Percentiles rank a stretch among this genome's conserved stretches.
These are phyloP conservation scores for Epichloe aotearoae DNA, from an alignment of 2,329 filamentous ascomycete genomes.

Conservation along the genomic window DNA sequence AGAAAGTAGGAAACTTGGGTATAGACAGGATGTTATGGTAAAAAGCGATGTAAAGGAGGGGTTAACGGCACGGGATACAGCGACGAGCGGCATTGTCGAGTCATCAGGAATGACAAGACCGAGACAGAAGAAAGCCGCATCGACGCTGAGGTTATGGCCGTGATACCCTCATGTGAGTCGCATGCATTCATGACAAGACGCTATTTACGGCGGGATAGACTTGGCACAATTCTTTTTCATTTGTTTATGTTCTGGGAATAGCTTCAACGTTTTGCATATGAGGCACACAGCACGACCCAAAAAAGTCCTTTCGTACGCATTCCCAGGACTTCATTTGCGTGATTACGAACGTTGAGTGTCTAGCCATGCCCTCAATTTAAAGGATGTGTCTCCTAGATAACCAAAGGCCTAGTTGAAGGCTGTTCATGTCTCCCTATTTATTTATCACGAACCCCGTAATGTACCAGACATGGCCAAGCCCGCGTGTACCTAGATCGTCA, in stretches of 20 bases:
- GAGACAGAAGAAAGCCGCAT: constrained; percentile 10
- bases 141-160: constrained; percentile 17
- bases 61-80: constrained; percentile 7
- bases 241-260: constrained; percentile 1
- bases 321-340: neutral
- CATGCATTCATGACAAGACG: constrained; percentile 12
- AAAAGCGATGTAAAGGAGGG: constrained; percentile 7
- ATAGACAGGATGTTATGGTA: constrained; percentile 10
- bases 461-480: no score
- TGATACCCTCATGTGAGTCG: constrained; percentile 16
- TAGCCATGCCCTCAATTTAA: no score
- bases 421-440: no score
- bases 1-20: constrained; percentile 3
- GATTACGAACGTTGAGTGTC: neutral
- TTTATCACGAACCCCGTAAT: no score
- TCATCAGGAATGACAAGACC: constrained; percentile 8
- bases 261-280: neutral
- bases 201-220: constrained; percentile 21
- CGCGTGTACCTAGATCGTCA: no score
- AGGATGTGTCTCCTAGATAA: no score
- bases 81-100: constrained; percentile 8
- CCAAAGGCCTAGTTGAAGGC: no score
- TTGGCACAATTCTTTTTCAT: constrained; percentile 13
- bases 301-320: neutral
- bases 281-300: neutral